Conservation (phyloP, 2,329 filamentous ascomycete species). For the Fusarium penzigii region DNA sequence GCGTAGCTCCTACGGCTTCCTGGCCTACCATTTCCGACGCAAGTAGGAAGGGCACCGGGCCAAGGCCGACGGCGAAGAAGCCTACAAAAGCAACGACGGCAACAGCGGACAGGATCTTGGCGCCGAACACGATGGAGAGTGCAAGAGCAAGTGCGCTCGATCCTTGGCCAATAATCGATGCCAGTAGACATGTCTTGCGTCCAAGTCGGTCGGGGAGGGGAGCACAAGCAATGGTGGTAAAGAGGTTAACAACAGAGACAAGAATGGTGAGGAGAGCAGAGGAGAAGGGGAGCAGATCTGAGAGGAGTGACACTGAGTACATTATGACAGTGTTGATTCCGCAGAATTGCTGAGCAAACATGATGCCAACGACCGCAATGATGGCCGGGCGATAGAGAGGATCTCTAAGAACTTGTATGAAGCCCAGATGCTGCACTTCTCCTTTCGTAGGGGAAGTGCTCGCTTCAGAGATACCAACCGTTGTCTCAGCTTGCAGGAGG, state of each 20-base stretch:
- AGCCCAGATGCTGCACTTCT: constrained; percentile 51
- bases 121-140: constrained; percentile 71
- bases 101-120: constrained; percentile 76
- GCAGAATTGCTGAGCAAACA: constrained; percentile 90
- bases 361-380: constrained; percentile 82
- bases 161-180: constrained; percentile 85
- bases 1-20: constrained; percentile 87
- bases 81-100: constrained; percentile 84
- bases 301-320: constrained; percentile 92
- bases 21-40: constrained; percentile 87
- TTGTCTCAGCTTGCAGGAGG: constrained; percentile 51
- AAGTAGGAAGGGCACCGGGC: constrained; percentile 92
- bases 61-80: constrained; percentile 87
- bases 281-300: constrained; percentile 76
- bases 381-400: constrained; percentile 71
- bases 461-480: constrained; percentile 19
- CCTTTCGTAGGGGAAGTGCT: constrained; percentile 8
- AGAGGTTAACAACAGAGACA: constrained; percentile 83
- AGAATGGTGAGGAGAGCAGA: constrained; percentile 83
- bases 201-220: constrained; percentile 86
- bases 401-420: constrained; percentile 66
- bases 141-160: constrained; percentile 75
- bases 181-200: constrained; percentile 79
- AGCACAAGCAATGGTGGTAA: constrained; percentile 78
- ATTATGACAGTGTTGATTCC: constrained; percentile 98